A percentile compares a stretch with the other conserved stretches of the same genome.
These are phyloP conservation scores for Bombardia bombarda DNA, from an alignment of 495 filamentous ascomycete species.

Conservation along the genomic window DNA sequence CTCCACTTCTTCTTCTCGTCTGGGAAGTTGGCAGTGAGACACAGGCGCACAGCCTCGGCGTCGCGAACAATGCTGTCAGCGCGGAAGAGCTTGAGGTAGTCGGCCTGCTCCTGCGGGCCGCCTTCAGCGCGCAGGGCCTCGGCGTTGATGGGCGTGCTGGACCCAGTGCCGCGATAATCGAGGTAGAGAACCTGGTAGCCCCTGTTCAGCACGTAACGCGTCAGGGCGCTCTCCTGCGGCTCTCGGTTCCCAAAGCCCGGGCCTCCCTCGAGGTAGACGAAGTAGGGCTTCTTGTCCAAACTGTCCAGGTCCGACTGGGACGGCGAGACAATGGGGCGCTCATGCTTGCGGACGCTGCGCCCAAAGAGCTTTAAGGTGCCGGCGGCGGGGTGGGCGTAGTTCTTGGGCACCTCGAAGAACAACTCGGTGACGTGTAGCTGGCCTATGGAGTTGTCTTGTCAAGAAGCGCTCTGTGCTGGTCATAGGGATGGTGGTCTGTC, in stretches of 20 bases:
- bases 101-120: slow-evolving; percentile 55
- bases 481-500: background rate
- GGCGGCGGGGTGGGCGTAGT: slow-evolving; percentile 57
- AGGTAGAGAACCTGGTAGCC: slow-evolving; percentile 81
- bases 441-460: slow-evolving; percentile 38
- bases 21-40: slow-evolving; percentile 61
- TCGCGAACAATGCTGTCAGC: slow-evolving; percentile 87
- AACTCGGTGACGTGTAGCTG: slow-evolving; percentile 70
- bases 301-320: slow-evolving; percentile 23
- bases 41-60: slow-evolving; percentile 74
- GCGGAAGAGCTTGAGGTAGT: slow-evolving; percentile 78
- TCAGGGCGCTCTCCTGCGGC: slow-evolving; percentile 63
- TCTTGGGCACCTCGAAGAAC: slow-evolving; percentile 77
- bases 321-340: slow-evolving; percentile 46
- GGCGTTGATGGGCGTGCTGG: slow-evolving; percentile 71
- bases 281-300: slow-evolving; percentile 42
- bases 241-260: slow-evolving; percentile 67
- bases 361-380: slow-evolving; percentile 66
- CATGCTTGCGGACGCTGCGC: slow-evolving; percentile 57
- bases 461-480: slow-evolving; percentile 1
- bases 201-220: slow-evolving; percentile 60
- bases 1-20: slow-evolving; percentile 70
- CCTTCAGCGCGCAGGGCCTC: slow-evolving; percentile 58
- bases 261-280: slow-evolving; percentile 62
- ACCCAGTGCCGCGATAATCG: slow-evolving; percentile 82